Conservation (phyloP, 768 basidiomycete genomes). For the Paxillus ammoniavirescens region DNA sequence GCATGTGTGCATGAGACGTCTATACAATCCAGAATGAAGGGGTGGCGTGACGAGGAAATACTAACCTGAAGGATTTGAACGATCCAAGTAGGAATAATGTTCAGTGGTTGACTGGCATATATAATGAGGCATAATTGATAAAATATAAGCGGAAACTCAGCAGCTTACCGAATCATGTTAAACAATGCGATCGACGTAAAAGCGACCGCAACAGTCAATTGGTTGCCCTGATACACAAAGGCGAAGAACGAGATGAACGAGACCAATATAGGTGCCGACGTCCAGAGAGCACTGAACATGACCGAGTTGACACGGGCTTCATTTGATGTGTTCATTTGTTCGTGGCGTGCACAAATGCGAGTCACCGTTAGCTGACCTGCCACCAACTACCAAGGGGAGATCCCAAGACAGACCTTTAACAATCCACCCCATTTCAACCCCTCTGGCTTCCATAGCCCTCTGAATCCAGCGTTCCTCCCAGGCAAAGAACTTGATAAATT, state of each 20-base stretch:
- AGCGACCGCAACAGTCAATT: constrained; percentile 75
- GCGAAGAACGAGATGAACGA: constrained; percentile 78
- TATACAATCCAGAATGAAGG: too few species aligned
- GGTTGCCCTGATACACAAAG: constrained; percentile 68
- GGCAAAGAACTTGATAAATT: constrained; percentile 45
- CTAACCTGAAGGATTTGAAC: constrained; percentile 67
- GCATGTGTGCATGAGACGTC: too few species aligned
- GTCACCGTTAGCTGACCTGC: constrained; percentile 49
- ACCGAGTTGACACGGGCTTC: constrained; percentile 70
- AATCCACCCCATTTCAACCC: constrained; percentile 75
- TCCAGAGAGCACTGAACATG: constrained; percentile 72
- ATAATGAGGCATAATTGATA: neutral
- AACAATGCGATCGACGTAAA: constrained; percentile 90
- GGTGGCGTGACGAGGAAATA: neutral
- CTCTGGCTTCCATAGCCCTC: constrained; percentile 47
- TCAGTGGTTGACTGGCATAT: constrained; percentile 56
- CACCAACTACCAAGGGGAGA: constrained; percentile 46
- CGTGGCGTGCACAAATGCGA: constrained; percentile 1
- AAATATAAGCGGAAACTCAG: neutral
- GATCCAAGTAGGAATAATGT: constrained; percentile 77
- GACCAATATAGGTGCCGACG: constrained; percentile 71
- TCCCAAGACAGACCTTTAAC: constrained; percentile 52
- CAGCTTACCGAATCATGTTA: constrained; percentile 68
- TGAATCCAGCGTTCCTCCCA: constrained; percentile 45
- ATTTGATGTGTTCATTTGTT: neutral